Conservation (phyloP, 2,329 filamentous ascomycete genomes). For the Chaetomium sp. region DNA sequence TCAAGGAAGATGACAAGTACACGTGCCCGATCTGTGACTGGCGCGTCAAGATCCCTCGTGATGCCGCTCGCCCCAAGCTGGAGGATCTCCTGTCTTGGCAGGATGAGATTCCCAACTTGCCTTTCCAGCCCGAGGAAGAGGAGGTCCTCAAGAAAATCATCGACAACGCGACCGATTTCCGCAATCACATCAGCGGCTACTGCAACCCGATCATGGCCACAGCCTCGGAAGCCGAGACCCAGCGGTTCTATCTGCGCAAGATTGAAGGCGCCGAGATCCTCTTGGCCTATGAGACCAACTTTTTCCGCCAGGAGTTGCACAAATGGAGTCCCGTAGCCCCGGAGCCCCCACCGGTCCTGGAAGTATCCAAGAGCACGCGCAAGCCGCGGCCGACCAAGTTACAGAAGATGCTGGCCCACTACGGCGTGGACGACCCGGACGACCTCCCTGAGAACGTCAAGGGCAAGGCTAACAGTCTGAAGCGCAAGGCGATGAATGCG, state of each 20-base stretch:
- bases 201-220: slow-evolving; percentile 78
- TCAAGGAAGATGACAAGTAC: slow-evolving; percentile 98
- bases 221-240: slow-evolving; percentile 77
- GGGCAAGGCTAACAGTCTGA: slow-evolving; percentile 66
- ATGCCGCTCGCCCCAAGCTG: slow-evolving; percentile 89
- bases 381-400: slow-evolving; percentile 96
- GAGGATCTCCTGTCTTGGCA: slow-evolving; percentile 82
- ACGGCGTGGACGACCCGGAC: slow-evolving; percentile 84
- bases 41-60: slow-evolving; percentile 91
- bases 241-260: slow-evolving; percentile 93
- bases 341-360: slow-evolving; percentile 74
- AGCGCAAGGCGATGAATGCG: slow-evolving; percentile 62
- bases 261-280: slow-evolving; percentile 95
- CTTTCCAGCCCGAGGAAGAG: slow-evolving; percentile 95
- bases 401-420: slow-evolving; percentile 85
- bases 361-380: slow-evolving; percentile 82
- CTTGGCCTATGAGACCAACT: slow-evolving; percentile 90
- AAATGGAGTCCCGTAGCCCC: slow-evolving; percentile 90
- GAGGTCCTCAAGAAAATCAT: slow-evolving; percentile 80
- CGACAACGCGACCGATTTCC: slow-evolving; percentile 75
- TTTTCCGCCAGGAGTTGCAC: slow-evolving; percentile 91
- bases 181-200: slow-evolving; percentile 71
- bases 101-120: slow-evolving; percentile 70
- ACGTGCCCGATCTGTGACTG: slow-evolving; percentile 98
- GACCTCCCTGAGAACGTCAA: slow-evolving; percentile 79